phyloP scores from a whole-genome alignment of 495 filamentous ascomycete genomes.

The Penicillium roqueforti region DNA sequence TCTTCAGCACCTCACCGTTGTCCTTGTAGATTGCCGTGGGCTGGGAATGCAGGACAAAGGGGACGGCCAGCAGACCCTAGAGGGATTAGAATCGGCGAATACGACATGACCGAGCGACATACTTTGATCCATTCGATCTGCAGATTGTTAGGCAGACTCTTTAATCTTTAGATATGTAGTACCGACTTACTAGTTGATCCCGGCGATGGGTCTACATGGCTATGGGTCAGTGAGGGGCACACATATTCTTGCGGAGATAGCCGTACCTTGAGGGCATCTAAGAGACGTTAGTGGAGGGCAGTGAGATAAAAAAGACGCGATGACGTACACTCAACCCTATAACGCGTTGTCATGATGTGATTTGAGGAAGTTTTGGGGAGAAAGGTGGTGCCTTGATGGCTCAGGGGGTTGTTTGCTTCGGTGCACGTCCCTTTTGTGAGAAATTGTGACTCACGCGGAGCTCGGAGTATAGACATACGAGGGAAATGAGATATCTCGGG shows the following conservation, averaged over 20 bases:
- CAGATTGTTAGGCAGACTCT: conserved; percentile 2
- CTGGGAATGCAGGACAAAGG: conserved; percentile 95
- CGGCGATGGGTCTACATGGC: conserved; percentile 61
- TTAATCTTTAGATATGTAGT: neutral
- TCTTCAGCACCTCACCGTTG: conserved; percentile 40
- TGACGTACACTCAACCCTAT: conserved; percentile 78
- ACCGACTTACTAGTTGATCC: conserved; percentile 75
- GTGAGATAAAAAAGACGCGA: neutral
- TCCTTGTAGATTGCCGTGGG: conserved; percentile 75
- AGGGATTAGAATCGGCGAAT: conserved; percentile 46
- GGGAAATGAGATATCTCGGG: neutral
- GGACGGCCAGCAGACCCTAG: conserved; percentile 87
- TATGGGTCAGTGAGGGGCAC: conserved; percentile 32
- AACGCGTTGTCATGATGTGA: conserved; percentile 87
- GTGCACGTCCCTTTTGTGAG: conserved; percentile 9
- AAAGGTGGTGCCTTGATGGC: neutral
- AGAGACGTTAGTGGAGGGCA: conserved; percentile 3
- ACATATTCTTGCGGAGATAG: neutral
- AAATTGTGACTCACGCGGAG: conserved; percentile 5
- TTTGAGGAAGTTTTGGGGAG: conserved; percentile 9
- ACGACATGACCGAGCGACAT: conserved; percentile 9
- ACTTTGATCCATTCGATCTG: conserved; percentile 71
- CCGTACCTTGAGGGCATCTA: conserved; percentile 76
- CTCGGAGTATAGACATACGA: neutral
- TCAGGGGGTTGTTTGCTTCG: neutral